Conservation (phyloP, 2,329 filamentous ascomycete genomes). For the Xylaria sp. region DNA sequence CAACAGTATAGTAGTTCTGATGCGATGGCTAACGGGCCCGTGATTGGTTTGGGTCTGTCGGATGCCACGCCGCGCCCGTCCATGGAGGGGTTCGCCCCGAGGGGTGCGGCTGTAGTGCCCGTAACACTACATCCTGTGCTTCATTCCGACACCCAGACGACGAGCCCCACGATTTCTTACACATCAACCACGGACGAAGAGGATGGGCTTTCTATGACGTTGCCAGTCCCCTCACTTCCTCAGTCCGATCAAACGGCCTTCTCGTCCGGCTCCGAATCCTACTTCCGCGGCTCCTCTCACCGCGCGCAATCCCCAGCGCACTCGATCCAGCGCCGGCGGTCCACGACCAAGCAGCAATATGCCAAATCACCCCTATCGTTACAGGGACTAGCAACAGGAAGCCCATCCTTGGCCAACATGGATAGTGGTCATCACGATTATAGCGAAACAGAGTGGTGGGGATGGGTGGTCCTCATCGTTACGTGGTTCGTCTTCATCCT, state of each 20-base stretch:
- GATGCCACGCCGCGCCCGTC: slow-evolving; percentile 60
- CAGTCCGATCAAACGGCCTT: slow-evolving; percentile 56
- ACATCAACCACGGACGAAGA: slow-evolving; percentile 87
- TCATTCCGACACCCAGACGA: slow-evolving; percentile 49
- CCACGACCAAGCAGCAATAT: slow-evolving; percentile 56
- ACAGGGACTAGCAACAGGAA: slow-evolving; percentile 60
- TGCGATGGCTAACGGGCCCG: slow-evolving; percentile 32
- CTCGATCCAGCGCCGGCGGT: slow-evolving; percentile 59
- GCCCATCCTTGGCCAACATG: slow-evolving; percentile 56
- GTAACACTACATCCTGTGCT: slow-evolving; percentile 30
- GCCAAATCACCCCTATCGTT: slow-evolving; percentile 71
- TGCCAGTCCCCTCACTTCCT: slow-evolving; percentile 57
- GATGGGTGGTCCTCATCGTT: slow-evolving; percentile 88
- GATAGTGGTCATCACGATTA: slow-evolving; percentile 81
- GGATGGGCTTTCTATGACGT: slow-evolving; percentile 73
- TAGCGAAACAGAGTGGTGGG: slow-evolving; percentile 96
- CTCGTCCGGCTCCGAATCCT: slow-evolving; percentile 72
- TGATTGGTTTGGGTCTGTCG: slow-evolving; percentile 60
- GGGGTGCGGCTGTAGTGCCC: slow-evolving; percentile 48
- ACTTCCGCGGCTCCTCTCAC: slow-evolving; percentile 59
- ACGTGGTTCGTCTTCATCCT: slow-evolving; percentile 98
- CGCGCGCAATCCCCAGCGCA: slow-evolving; percentile 37
- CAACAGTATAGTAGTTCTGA: slow-evolving; percentile 25
- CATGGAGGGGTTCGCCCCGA: slow-evolving; percentile 58
- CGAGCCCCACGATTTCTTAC: slow-evolving; percentile 68